phyloP scores from a whole-genome alignment of 331 rosid species.

The Saraca asoca region DNA sequence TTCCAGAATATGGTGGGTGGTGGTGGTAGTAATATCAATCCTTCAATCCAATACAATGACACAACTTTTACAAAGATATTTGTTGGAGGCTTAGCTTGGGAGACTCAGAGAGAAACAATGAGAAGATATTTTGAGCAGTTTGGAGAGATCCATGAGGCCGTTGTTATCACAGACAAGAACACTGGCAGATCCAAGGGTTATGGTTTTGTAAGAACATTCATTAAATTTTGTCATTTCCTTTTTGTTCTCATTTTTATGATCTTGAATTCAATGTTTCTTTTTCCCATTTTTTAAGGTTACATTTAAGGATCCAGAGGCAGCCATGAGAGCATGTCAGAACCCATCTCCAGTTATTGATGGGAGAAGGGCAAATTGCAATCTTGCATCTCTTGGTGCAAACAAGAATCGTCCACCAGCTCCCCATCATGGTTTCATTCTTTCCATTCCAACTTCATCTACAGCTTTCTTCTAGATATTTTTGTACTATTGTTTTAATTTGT shows the following conservation, averaged over 20 bases:
- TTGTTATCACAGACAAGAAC: conserved; percentile 86
- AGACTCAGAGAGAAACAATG: conserved; percentile 92
- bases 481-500: too few relatives aligned
- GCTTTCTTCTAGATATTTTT: too few relatives aligned
- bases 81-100: conserved; percentile 99
- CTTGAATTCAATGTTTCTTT: conserved; percentile 21
- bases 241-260: not conserved
- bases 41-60: conserved; percentile 59
- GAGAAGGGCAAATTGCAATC: conserved; percentile 92
- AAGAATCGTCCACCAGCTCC: conserved; percentile 62
- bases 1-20: conserved; percentile 59
- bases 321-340: conserved; percentile 88
- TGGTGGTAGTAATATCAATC: conserved; percentile 23
- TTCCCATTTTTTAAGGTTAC: conserved; percentile 60
- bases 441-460: not conserved
- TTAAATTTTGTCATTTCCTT: not conserved
- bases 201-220: conserved; percentile 72
- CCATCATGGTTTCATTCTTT: conserved; percentile 63
- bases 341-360: conserved; percentile 97
- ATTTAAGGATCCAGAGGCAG: conserved; percentile 91
- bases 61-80: conserved; percentile 85
- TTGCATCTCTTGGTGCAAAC: conserved; percentile 92
- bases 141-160: conserved; percentile 96
- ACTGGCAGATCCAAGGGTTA: conserved; percentile 98
- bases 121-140: conserved; percentile 87